phyloP scores from a whole-genome alignment of 1,139 yeast species.

The Pichia inconspicua region DNA sequence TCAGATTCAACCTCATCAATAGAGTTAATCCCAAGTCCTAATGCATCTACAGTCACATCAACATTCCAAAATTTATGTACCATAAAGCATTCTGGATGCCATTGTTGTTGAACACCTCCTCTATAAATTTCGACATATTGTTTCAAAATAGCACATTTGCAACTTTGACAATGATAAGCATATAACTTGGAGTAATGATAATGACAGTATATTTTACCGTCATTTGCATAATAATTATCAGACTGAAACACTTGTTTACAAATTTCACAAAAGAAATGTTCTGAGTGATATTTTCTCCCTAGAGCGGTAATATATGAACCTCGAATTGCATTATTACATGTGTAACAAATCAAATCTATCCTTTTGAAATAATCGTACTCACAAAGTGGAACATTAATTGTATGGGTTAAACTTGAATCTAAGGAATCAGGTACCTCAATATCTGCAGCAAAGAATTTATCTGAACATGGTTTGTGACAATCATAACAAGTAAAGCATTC shows the following conservation, averaged over 20 bases:
- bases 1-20: slow-evolving; percentile 26
- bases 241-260: slow-evolving; percentile 88
- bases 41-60: slow-evolving; percentile 55
- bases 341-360: slow-evolving; percentile 72
- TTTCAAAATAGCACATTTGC: slow-evolving; percentile 82
- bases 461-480: slow-evolving; percentile 68
- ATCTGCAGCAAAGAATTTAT: slow-evolving; percentile 59
- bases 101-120: slow-evolving; percentile 91
- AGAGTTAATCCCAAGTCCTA: slow-evolving; percentile 36
- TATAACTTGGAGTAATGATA: slow-evolving; percentile 78
- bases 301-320: slow-evolving; percentile 94
- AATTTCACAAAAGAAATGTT: slow-evolving; percentile 87
- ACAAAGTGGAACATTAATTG: slow-evolving; percentile 65
- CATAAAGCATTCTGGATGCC: slow-evolving; percentile 99
- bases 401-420: slow-evolving; percentile 5
- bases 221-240: slow-evolving; percentile 88
- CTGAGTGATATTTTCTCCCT: slow-evolving; percentile 87
- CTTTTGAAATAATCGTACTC: slow-evolving; percentile 89
- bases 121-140: slow-evolving; percentile 89
- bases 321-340: slow-evolving; percentile 77
- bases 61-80: slow-evolving; percentile 97
- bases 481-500: slow-evolving; percentile 82
- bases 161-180: slow-evolving; percentile 91
- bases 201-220: slow-evolving; percentile 78
- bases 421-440: slow-evolving; percentile 17